phyloP scores from a whole-genome alignment of 257 asterid species.

The Petunia axillaris region DNA sequence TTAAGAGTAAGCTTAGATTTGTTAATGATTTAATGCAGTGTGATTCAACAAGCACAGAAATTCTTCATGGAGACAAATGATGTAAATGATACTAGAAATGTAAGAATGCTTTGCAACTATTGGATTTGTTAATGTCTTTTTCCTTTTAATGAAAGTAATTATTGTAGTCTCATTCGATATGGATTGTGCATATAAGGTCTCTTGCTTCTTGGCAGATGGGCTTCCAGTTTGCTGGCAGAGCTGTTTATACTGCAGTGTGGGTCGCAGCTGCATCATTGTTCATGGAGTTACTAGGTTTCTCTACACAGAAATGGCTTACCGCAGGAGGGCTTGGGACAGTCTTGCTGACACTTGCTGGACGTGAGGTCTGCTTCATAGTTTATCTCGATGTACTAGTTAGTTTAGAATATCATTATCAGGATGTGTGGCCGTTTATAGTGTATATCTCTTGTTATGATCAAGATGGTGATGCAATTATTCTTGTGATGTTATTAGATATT shows the following conservation, averaged over 20 bases:
- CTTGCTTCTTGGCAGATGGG: constrained; percentile 72
- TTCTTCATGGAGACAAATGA: constrained; percentile 78
- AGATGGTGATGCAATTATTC: constrained; percentile 11
- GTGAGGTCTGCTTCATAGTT: constrained; percentile 64
- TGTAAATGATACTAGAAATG: constrained; percentile 77
- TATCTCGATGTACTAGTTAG: constrained; percentile 17
- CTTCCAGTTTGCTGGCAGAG: constrained; percentile 94
- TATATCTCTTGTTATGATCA: constrained; percentile 13
- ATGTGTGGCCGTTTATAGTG: not conserved
- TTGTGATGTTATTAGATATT: constrained; percentile 64
- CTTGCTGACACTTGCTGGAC: constrained; percentile 98
- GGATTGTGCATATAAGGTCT: constrained; percentile 1
- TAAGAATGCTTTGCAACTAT: constrained; percentile 46
- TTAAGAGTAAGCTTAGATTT: constrained; percentile 9
- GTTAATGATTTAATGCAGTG: constrained; percentile 55
- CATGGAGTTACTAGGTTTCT: constrained; percentile 98
- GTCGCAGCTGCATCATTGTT: constrained; percentile 92
- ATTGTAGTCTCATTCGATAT: constrained; percentile 9
- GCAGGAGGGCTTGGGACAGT: constrained; percentile 99
- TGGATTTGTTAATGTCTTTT: constrained; percentile 8
- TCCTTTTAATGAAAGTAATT: constrained; percentile 3
- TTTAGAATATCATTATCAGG: not conserved
- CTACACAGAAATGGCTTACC: constrained; percentile 96
- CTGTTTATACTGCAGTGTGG: constrained; percentile 93
- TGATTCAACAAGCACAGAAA: constrained; percentile 85